phyloP scores from a whole-genome alignment of 2,329 filamentous ascomycete genomes.

The Sporothrix pseudoabietina region DNA sequence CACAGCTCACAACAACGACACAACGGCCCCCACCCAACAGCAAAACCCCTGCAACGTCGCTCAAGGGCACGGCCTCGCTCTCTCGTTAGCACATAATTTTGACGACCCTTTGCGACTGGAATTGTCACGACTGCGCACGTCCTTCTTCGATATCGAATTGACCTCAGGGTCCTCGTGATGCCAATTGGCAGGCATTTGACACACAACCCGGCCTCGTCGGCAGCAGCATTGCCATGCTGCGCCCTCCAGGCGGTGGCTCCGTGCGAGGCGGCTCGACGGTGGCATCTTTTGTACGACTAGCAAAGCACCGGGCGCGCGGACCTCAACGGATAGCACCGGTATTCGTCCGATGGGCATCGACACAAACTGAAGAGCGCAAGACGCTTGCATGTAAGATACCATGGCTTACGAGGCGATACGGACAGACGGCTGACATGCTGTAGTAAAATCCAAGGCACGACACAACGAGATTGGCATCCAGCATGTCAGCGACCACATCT shows the following conservation, averaged over 20 bases:
- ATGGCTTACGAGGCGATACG: neutral
- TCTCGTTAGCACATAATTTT: neutral
- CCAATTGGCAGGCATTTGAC: neutral
- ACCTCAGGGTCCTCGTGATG: slow-evolving; percentile 26
- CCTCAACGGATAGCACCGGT: slow-evolving; percentile 41
- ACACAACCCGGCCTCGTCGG: slow-evolving; percentile 1
- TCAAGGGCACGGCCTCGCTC: neutral
- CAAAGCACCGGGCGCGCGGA: slow-evolving; percentile 50
- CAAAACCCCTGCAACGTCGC: neutral
- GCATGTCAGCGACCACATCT: slow-evolving; percentile 82
- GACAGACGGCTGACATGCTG: neutral
- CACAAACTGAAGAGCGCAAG: slow-evolving; percentile 38
- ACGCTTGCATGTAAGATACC: slow-evolving; percentile 49
- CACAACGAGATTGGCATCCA: slow-evolving; percentile 95
- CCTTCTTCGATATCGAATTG: neutral
- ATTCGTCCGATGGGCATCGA: slow-evolving; percentile 49
- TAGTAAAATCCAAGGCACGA: slow-evolving; percentile 62
- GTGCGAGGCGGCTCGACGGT: slow-evolving; percentile 42
- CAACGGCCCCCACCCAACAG: neutral
- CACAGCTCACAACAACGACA: neutral
- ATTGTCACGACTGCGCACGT: neutral
- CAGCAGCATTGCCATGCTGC: slow-evolving; percentile 45
- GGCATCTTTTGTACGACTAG: slow-evolving; percentile 55
- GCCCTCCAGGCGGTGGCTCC: slow-evolving; percentile 42
- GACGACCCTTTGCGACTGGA: neutral